Conservation (phyloP, 352 stramenopile genomes). For the Phytophthora chlamydospora region DNA sequence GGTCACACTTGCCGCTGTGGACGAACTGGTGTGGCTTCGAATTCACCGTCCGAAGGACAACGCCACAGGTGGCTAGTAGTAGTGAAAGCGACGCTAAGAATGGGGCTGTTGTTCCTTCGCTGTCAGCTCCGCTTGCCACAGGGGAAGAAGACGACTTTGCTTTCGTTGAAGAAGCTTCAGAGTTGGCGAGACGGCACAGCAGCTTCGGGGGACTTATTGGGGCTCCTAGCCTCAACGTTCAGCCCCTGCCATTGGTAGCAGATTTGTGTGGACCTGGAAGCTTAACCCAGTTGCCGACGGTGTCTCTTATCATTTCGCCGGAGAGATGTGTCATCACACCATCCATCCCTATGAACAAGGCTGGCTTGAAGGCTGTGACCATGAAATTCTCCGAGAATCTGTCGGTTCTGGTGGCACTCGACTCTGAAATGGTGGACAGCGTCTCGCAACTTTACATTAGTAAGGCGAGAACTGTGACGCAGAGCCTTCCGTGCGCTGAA, state of each 20-base stretch:
- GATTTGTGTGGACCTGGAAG: conserved; percentile 50
- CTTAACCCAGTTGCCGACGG: conserved; percentile 66
- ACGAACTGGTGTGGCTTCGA: conserved; percentile 72
- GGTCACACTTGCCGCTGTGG: conserved; percentile 68
- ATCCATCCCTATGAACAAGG: conserved; percentile 70
- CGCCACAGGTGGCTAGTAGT: conserved; percentile 8
- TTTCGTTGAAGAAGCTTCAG: conserved; percentile 77
- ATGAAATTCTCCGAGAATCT: conserved; percentile 88
- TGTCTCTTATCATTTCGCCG: conserved; percentile 45
- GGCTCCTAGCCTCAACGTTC: conserved; percentile 42
- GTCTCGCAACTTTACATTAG: conserved; percentile 79
- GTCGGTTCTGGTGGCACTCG: conserved; percentile 74
- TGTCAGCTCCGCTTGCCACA: conserved; percentile 28
- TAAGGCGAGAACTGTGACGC: conserved; percentile 73
- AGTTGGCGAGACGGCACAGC: conserved; percentile 62
- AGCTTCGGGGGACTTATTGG: conserved; percentile 63
- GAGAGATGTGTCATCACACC: conserved; percentile 63
- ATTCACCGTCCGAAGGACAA: conserved; percentile 48
- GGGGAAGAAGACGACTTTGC: conserved; percentile 79
- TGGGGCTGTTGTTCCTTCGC: not conserved
- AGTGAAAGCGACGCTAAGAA: conserved; percentile 8
- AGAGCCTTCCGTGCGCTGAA: conserved; percentile 72
- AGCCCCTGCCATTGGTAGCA: conserved; percentile 52
- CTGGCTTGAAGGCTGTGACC: conserved; percentile 62
- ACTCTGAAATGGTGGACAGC: conserved; percentile 79